Evolutionary conservation across 2,329 filamentous ascomycete species (phyloP).

Genomic region (Amesomyces nigricolor): DNA sequence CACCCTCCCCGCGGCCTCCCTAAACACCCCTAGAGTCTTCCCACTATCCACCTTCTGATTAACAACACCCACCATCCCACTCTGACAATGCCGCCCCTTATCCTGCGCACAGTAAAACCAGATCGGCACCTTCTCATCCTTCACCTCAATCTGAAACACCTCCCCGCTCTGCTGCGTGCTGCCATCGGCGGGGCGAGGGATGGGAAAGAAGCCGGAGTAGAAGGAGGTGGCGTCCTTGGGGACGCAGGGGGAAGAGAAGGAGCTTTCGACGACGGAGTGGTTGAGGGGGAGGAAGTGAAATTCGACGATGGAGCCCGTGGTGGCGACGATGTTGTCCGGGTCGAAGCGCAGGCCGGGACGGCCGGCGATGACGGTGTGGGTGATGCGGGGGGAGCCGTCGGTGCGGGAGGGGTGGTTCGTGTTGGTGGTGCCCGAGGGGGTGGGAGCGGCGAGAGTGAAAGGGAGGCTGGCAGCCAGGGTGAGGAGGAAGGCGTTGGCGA

Average conservation of each 20-base stretch:
- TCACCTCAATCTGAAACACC: slow-evolving; percentile 42
- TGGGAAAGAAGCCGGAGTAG: slow-evolving; percentile 42
- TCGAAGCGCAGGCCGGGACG: slow-evolving; percentile 43
- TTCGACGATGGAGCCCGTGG: slow-evolving; percentile 45
- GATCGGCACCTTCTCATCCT: slow-evolving; percentile 37
- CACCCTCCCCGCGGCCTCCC: slow-evolving; percentile 33
- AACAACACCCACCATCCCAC: slow-evolving; percentile 44
- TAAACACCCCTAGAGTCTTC: slow-evolving; percentile 36
- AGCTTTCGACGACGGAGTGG: slow-evolving; percentile 42
- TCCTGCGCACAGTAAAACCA: slow-evolving; percentile 43
- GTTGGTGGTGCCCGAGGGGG: slow-evolving; percentile 29
- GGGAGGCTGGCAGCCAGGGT: slow-evolving; percentile 5
- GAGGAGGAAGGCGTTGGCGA: neutral
- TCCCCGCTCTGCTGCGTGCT: slow-evolving; percentile 31
- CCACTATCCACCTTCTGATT: slow-evolving; percentile 41
- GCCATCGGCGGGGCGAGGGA: slow-evolving; percentile 24
- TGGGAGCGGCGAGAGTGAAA: slow-evolving; percentile 27
- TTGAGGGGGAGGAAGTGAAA: slow-evolving; percentile 49
- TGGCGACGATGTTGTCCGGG: slow-evolving; percentile 45
- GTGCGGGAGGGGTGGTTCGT: slow-evolving; percentile 30
- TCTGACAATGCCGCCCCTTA: slow-evolving; percentile 41
- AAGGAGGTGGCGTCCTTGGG: slow-evolving; percentile 36
- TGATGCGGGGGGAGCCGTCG: slow-evolving; percentile 35
- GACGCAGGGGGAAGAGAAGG: slow-evolving; percentile 32
- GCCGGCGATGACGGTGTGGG: slow-evolving; percentile 43